Percentiles rank a stretch among this genome's conserved stretches.
Conservation (phyloP, 2,329 filamentous ascomycete genomes). For the Sporothrix pallida region DNA sequence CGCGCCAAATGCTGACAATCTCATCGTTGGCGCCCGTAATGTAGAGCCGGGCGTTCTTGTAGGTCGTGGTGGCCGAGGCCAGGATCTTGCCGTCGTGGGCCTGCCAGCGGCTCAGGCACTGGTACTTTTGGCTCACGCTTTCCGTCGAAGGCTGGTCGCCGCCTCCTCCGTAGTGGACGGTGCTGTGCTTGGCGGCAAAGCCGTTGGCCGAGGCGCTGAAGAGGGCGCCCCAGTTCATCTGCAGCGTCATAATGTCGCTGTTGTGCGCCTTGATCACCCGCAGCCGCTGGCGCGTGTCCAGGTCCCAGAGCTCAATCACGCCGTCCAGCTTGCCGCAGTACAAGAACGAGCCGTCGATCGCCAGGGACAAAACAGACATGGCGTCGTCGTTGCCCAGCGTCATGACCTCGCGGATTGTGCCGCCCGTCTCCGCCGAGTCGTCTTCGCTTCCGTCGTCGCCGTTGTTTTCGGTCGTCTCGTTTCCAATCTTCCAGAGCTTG, state of each 20-base stretch:
- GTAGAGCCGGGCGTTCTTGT: slow-evolving; percentile 77
- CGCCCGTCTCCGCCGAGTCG: slow-evolving; percentile 58
- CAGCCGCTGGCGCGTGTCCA: slow-evolving; percentile 90
- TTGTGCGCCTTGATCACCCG: slow-evolving; percentile 82
- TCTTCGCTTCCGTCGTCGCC: slow-evolving; percentile 47
- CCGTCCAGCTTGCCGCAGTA: slow-evolving; percentile 90
- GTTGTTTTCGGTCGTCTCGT: slow-evolving; percentile 46
- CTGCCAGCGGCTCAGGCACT: slow-evolving; percentile 46
- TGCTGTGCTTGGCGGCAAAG: slow-evolving; percentile 75
- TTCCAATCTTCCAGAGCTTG: slow-evolving; percentile 81
- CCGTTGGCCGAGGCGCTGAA: slow-evolving; percentile 91
- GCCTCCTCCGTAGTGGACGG: slow-evolving; percentile 65
- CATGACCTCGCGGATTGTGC: slow-evolving; percentile 73
- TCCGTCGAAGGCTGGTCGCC: slow-evolving; percentile 47
- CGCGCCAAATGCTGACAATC: slow-evolving; percentile 85
- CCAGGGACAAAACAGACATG: slow-evolving; percentile 74
- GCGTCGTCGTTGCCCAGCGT: slow-evolving; percentile 65
- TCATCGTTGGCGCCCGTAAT: slow-evolving; percentile 95
- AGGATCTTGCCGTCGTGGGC: slow-evolving; percentile 88
- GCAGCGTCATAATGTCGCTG: slow-evolving; percentile 83
- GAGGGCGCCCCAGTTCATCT: slow-evolving; percentile 82
- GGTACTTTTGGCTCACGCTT: slow-evolving; percentile 65
- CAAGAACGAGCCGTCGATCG: slow-evolving; percentile 87
- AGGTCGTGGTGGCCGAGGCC: slow-evolving; percentile 75
- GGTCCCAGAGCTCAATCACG: slow-evolving; percentile 92